Base-by-base conservation (phyloP, 2,329 filamentous ascomycete genomes). In the Verticillium tricorpus region DNA sequence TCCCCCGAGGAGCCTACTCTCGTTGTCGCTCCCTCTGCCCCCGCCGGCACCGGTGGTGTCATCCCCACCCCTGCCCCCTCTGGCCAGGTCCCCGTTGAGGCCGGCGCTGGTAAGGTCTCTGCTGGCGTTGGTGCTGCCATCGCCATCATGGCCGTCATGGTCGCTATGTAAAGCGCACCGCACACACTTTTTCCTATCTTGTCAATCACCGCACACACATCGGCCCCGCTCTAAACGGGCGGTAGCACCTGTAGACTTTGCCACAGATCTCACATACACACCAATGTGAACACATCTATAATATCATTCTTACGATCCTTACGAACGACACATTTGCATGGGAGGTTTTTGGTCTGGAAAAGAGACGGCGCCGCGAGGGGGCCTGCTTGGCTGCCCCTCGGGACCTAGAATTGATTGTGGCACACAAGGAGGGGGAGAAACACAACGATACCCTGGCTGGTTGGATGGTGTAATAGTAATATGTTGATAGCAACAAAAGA, bases 271-370 rank as follows among this genome's bases (percentile, higher is more conserved):
- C 62, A 63, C 60, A 60, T 57, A 59, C 62, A 68, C 64, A 67
- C 68, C 65, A 64, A 67, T 69, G 67, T 65, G 62, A 60, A 64
- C 52, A 65, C 61, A 65, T 64, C 62, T 68, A 61, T 62, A 65
- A 69, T 82, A 75, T 73, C 73, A 77, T 84, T 83, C 80, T 82
- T 79, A 84, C 82, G 81, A 83, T 85, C 82, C 80, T 84, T 83
- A 82, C 77, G 78, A 82, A 76, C 72, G 72, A 70, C 25, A 45
- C 35, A 54, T 59, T 65, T 63, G 61, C 58, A 61, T 60, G 35
- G 57, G 63, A 57, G 63, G 62, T 50, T 62, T 73, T 70, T 67
- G 57, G 64, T 60, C 63, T 63, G 40, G 19, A 25, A 61, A 56
- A 56, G 35, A 58, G 57, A 58, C 57, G 34, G n/a, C 39, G 22